Conservation (phyloP, 768 basidiomycete species). For the Calocybe indica region DNA sequence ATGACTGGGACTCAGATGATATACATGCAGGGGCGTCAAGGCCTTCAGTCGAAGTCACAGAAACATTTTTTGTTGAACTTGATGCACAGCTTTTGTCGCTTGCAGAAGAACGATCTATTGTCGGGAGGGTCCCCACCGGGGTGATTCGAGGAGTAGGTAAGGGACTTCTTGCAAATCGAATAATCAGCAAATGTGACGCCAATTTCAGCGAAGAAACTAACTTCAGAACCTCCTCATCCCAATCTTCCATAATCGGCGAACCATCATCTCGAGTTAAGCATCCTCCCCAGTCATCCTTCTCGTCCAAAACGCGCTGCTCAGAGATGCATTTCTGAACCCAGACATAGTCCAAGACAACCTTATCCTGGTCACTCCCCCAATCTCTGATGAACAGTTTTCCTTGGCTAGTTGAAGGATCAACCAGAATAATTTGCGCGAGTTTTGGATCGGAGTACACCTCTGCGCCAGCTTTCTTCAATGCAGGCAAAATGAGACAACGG, state of each 20-base stretch:
- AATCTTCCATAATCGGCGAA: constrained; percentile 29
- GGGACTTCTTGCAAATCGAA: constrained; percentile 41
- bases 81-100: neutral
- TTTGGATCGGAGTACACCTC: constrained; percentile 42
- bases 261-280: constrained; percentile 34
- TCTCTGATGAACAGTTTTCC: constrained; percentile 54
- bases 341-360: constrained; percentile 43
- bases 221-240: constrained; percentile 34
- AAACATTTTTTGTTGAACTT: neutral
- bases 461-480: constrained; percentile 48
- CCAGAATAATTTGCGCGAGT: constrained; percentile 52
- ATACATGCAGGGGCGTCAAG: no score
- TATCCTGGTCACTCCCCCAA: constrained; percentile 47
- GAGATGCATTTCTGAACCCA: constrained; percentile 49
- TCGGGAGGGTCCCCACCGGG: constrained; percentile 28
- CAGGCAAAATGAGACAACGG: neutral
- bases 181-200: constrained; percentile 3
- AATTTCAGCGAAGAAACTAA: constrained; percentile 25
- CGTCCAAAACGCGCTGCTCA: constrained; percentile 37
- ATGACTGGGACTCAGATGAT: no score
- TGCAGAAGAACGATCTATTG: neutral
- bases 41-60: no score
- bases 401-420: constrained; percentile 44
- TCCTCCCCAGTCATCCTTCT: constrained; percentile 49
- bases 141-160: constrained; percentile 59